A percentile compares a stretch with the other conserved stretches of the same genome.
phyloP scores from a whole-genome alignment of 441 rosid genomes.

The Gossypium trilobum region DNA sequence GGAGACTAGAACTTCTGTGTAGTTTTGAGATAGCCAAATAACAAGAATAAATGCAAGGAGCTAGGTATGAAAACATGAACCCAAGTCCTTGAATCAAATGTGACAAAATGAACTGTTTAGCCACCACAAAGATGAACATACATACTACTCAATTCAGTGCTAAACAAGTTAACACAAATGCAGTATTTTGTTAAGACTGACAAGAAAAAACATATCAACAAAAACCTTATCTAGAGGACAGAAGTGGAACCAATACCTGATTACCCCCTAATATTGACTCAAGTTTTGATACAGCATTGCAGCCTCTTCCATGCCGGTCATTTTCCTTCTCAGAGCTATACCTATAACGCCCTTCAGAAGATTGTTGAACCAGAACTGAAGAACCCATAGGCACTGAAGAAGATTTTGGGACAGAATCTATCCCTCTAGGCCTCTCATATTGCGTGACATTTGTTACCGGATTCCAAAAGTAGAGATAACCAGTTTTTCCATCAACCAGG shows the following conservation, averaged over 20 bases:
- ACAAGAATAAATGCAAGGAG: not conserved
- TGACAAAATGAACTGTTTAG: not conserved
- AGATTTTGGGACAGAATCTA: constrained; percentile 21
- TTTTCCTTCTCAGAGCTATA: constrained; percentile 37
- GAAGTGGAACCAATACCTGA: constrained; percentile 34
- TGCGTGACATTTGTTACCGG: constrained; percentile 68
- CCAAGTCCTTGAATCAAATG: not conserved
- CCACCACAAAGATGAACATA: not conserved
- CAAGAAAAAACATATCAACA: not conserved
- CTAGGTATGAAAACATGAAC: not conserved
- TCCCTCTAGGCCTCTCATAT: constrained; percentile 48
- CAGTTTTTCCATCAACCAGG: constrained; percentile 65
- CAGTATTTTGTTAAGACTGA: not conserved
- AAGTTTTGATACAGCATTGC: constrained; percentile 27
- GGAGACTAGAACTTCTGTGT: not conserved
- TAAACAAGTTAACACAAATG: not conserved
- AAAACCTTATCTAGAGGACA: not conserved
- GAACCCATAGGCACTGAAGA: constrained; percentile 35
- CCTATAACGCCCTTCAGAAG: constrained; percentile 29
- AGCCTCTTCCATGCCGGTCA: constrained; percentile 35
- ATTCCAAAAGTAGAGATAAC: constrained; percentile 74
- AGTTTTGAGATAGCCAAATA: not conserved
- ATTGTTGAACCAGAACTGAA: constrained; percentile 44
- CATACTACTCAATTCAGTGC: not conserved
- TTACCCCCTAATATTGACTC: constrained; percentile 30